These are phyloP conservation scores for Pythium biforme DNA, from an alignment of 352 stramenopile species.

Conservation along the genomic window DNA sequence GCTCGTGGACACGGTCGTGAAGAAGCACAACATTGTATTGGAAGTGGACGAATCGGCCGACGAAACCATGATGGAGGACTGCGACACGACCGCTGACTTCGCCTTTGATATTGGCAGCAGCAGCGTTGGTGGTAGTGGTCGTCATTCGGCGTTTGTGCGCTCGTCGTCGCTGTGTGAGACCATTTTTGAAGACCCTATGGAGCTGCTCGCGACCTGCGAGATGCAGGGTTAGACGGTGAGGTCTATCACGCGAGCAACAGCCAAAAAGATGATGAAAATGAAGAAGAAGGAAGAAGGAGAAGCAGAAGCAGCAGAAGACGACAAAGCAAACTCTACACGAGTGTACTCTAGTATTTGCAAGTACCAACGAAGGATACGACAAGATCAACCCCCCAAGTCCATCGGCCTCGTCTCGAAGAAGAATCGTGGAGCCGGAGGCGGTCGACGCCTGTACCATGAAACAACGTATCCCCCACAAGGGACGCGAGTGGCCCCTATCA, in stretches of 20 bases:
- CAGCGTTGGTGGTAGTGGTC: background rate
- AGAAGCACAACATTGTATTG: constrained; percentile 38
- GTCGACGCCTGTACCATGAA: constrained; percentile 18
- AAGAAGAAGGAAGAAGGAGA: constrained; percentile 1
- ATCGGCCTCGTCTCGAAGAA: background rate
- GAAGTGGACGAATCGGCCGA: constrained; percentile 44
- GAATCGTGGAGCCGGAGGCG: background rate
- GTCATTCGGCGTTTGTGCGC: constrained; percentile 15
- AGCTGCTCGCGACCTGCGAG: constrained; percentile 40
- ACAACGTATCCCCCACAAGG: background rate
- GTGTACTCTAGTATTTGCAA: constrained; percentile 36
- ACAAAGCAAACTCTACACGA: constrained; percentile 12
- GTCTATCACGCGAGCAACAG: background rate
- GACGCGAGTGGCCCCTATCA: constrained; percentile 7
- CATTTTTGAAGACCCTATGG: constrained; percentile 47
- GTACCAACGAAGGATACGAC: constrained; percentile 12
- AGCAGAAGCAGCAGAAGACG: constrained; percentile 2
- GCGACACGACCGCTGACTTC: constrained; percentile 26
- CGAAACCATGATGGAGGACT: constrained; percentile 49
- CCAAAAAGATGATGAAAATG: background rate
- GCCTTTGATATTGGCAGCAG: constrained; percentile 12
- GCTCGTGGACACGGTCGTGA: constrained; percentile 64
- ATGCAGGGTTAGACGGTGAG: constrained; percentile 32
- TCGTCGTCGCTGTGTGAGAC: constrained; percentile 25
- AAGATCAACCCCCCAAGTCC: background rate